Evolutionary conservation across 106 monocot species (phyloP), one percentile per base, ranked within the genome.

Genomic region (Amphibolis antarctica): DNA sequence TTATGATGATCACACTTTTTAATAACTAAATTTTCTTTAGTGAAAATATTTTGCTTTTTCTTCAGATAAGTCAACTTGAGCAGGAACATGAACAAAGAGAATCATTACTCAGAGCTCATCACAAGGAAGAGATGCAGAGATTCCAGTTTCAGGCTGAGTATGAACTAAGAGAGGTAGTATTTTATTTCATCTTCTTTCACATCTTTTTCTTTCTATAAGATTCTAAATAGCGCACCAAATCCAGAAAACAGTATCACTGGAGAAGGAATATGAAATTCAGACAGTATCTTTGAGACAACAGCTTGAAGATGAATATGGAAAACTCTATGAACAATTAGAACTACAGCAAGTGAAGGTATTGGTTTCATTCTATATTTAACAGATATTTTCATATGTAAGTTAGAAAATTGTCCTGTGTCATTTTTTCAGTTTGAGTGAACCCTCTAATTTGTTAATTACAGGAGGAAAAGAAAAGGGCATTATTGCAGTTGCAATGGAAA

Each of bases 241-340:
- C 22, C 65, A 98, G 98, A 91, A 57, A 80, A 71, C 65, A 62
- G 72, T 80, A 67, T 80, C 68, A 44, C 66, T 91, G 46, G 82
- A 84, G 68, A 98, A 85, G 79, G 98, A 98, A 64, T 87, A 98
- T 65, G 98, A 98, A 71, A 77, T 98, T 68, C 98, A 98, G 68
- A 77, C 87, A 26, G 76, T 83, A 77, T 71, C 80, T 53, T 57
- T 91, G 59, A 91, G 70, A 55, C 73, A 85, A 67, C 73, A 87
- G 44, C 77, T 82, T 74, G 91, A 98, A 49, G 98, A 87, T 75
- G 87, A 87, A 44, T 81, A 63, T 49, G 77, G 52, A 78, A 86
- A 78, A 66, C 54, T 91, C 9, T 80, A 83, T 19, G 98, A 91
- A 47, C 87, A 98, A 63, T 65, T 98, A 70, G 89, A 88, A 53